These are phyloP conservation scores for Gossypioides kirkii DNA, from an alignment of 345 rosid species.

Conservation along the genomic window DNA sequence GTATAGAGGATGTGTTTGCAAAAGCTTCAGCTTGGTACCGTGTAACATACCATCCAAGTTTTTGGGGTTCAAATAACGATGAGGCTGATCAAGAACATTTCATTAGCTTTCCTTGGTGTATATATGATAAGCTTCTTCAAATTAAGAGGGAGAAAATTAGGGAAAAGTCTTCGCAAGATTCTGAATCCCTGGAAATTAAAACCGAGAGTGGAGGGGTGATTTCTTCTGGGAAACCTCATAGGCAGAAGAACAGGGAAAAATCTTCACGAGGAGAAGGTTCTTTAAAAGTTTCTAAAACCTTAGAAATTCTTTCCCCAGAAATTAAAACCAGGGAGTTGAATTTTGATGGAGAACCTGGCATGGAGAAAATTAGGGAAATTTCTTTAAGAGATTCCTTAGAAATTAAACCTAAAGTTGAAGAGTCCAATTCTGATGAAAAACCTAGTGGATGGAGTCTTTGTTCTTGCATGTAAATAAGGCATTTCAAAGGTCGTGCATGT, in stretches of 20 bases:
- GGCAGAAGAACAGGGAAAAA: not conserved
- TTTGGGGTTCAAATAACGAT: conserved; percentile 24
- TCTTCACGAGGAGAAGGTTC: not conserved
- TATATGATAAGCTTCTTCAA: conserved; percentile 22
- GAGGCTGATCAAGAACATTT: conserved; percentile 22
- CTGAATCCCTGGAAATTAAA: not conserved
- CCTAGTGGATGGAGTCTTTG: too few species aligned
- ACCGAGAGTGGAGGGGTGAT: not conserved
- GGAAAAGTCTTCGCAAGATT: not conserved
- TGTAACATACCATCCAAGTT: conserved; percentile 36
- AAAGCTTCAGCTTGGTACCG: conserved; percentile 52
- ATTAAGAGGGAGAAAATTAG: conserved; percentile 20
- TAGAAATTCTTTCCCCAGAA: not conserved
- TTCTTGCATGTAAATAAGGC: too few species aligned
- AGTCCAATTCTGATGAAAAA: too few species aligned
- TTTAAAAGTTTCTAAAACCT: not conserved
- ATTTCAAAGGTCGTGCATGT: too few species aligned
- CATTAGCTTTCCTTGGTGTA: conserved; percentile 42
- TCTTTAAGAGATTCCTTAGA: too few species aligned
- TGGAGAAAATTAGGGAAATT: too few species aligned
- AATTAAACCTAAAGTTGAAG: too few species aligned
- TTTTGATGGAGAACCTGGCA: too few species aligned
- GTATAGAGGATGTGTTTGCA: conserved; percentile 3
- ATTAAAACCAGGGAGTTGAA: not conserved
- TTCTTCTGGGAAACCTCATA: not conserved